Evolutionary conservation across 2,329 filamentous ascomycete genomes (phyloP).

Genomic region (Aspergillus fijiensis): DNA sequence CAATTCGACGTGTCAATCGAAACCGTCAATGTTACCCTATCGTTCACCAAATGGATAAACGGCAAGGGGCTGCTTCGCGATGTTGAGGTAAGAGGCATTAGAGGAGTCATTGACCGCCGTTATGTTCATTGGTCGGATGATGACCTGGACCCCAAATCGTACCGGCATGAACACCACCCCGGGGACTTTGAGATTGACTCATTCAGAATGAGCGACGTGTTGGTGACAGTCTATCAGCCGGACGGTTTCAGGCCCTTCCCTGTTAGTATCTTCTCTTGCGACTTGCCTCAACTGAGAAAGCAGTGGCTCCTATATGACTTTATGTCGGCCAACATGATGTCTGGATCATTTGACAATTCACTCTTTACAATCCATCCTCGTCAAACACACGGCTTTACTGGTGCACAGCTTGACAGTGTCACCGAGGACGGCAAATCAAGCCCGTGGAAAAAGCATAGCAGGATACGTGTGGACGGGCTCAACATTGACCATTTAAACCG

Average conservation of each 20-base stretch:
- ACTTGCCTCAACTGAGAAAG: slow-evolving; percentile 86
- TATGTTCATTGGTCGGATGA: slow-evolving; percentile 71
- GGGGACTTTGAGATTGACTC: slow-evolving; percentile 97
- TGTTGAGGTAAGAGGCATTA: slow-evolving; percentile 89
- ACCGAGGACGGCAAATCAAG: slow-evolving; percentile 63
- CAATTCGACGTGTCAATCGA: slow-evolving; percentile 96
- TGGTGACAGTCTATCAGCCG: slow-evolving; percentile 90
- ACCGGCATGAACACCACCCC: slow-evolving; percentile 80
- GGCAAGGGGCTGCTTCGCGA: slow-evolving; percentile 88
- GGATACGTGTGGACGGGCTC: slow-evolving; percentile 86
- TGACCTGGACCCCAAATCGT: slow-evolving; percentile 76
- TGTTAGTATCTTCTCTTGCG: slow-evolving; percentile 92
- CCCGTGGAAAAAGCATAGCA: slow-evolving; percentile 93
- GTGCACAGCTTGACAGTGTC: slow-evolving; percentile 58
- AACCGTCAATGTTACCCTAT: slow-evolving; percentile 92
- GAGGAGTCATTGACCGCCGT: slow-evolving; percentile 88
- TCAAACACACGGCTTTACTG: slow-evolving; percentile 78
- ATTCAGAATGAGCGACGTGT: slow-evolving; percentile 91
- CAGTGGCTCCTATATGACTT: slow-evolving; percentile 99
- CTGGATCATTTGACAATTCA: slow-evolving; percentile 90
- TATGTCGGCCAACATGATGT: slow-evolving; percentile 91
- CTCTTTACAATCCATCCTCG: slow-evolving; percentile 95
- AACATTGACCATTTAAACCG: slow-evolving; percentile 96
- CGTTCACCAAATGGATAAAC: slow-evolving; percentile 99
- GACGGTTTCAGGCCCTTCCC: slow-evolving; percentile 89